Conservation (phyloP, 192 early-diverging fungal genomes). For the Globomyces pollinis-pini region DNA sequence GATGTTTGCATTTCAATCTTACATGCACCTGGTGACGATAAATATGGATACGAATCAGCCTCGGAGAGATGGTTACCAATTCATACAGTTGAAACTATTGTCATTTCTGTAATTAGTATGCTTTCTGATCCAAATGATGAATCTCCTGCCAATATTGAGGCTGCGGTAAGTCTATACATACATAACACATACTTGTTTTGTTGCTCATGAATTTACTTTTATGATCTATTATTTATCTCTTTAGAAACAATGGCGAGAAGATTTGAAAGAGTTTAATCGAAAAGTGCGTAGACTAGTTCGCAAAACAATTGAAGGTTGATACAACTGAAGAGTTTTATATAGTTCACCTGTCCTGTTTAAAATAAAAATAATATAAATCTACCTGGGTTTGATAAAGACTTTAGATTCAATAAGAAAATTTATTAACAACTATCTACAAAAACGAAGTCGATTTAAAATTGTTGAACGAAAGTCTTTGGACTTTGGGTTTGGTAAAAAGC, state of each 20-base stretch:
- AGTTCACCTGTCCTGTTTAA: too few relatives aligned
- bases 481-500: too few relatives aligned
- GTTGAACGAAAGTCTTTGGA: too few relatives aligned
- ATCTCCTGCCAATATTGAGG: constrained; percentile 90
- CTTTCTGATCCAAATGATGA: constrained; percentile 88
- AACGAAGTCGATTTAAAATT: too few relatives aligned
- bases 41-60: constrained; percentile 83
- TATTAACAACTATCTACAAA: too few relatives aligned
- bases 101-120: constrained; percentile 87
- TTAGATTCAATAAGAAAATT: too few relatives aligned
- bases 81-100: constrained; percentile 89
- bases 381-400: too few relatives aligned
- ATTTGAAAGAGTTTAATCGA: constrained; percentile 15
- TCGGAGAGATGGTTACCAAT: constrained; percentile 92
- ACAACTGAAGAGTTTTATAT: too few relatives aligned
- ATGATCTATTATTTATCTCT: constrained; percentile 23
- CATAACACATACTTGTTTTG: constrained; percentile 30
- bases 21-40: constrained; percentile 70
- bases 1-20: constrained; percentile 96
- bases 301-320: not conserved
- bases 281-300: not conserved
- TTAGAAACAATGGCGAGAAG: constrained; percentile 65
- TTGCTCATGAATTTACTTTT: not conserved
- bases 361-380: too few relatives aligned
- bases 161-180: constrained; percentile 73